Percentiles rank a stretch among this genome's conserved stretches.
Evolutionary conservation across 2,329 filamentous ascomycete species (phyloP).

Genomic region (Penicillium occitanis): DNA sequence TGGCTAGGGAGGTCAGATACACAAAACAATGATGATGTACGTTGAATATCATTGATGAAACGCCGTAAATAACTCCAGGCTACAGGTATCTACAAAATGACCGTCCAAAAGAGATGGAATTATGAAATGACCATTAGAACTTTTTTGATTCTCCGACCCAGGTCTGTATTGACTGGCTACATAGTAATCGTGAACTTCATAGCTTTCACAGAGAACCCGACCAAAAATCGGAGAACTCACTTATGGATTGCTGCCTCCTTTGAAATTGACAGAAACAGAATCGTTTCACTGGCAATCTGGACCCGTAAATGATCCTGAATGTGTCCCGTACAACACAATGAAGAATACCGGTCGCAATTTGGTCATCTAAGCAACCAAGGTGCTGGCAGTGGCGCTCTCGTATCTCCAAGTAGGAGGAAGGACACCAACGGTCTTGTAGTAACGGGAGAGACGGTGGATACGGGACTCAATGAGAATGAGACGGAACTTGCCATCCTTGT

Average conservation of each 20-base stretch:
- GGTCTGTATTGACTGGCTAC: conserved; percentile 12
- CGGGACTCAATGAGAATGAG: conserved; percentile 99
- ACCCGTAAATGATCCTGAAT: background rate
- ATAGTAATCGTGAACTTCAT: conserved; percentile 14
- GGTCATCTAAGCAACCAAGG: conserved; percentile 77
- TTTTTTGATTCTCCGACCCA: conserved; percentile 13
- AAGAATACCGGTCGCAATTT: background rate
- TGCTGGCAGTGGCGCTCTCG: conserved; percentile 95
- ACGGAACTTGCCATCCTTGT: conserved; percentile 99
- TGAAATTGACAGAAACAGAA: background rate
- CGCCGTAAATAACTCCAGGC: conserved; percentile 8
- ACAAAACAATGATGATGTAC: background rate
- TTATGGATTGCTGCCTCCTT: background rate
- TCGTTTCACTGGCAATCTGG: conserved; percentile 7
- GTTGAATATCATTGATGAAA: background rate
- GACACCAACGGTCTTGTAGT: conserved; percentile 95
- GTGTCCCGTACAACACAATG: conserved; percentile 1
- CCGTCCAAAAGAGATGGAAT: background rate
- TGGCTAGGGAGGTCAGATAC: conserved; percentile 55
- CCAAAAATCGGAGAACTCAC: background rate
- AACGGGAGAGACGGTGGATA: conserved; percentile 98
- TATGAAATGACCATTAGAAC: conserved; percentile 5
- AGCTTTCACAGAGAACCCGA: conserved; percentile 1
- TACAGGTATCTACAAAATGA: conserved; percentile 17
- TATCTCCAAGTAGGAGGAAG: conserved; percentile 96